phyloP scores from a whole-genome alignment of 2,329 filamentous ascomycete genomes.

The Fusarium begoniae region DNA sequence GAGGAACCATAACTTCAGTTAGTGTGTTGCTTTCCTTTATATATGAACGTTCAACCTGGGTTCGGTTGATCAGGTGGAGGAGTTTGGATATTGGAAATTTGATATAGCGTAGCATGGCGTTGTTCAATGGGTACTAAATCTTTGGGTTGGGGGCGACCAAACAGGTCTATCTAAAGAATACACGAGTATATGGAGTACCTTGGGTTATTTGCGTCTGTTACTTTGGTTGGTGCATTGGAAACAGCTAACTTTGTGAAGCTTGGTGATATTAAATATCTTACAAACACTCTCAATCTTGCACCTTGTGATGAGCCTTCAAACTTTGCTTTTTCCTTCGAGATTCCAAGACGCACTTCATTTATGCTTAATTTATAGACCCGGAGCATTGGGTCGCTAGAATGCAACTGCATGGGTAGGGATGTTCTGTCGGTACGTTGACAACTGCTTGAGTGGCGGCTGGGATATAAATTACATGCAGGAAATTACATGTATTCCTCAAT shows the following conservation, averaged over 20 bases:
- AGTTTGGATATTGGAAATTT: slow-evolving; percentile 1
- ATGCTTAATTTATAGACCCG: neutral
- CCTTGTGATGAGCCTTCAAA: neutral
- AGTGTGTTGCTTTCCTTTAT: neutral
- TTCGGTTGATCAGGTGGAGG: neutral
- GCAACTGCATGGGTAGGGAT: slow-evolving; percentile 11
- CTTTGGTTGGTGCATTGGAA: neutral
- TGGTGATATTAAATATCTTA: neutral
- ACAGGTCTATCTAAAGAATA: slow-evolving; percentile 1
- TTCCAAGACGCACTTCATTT: neutral
- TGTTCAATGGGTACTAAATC: neutral
- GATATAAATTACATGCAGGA: neutral
- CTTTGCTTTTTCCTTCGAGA: neutral
- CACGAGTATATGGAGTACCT: neutral
- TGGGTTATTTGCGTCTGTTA: neutral
- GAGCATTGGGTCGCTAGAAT: neutral
- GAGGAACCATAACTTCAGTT: neutral
- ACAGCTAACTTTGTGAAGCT: neutral
- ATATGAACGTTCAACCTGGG: neutral
- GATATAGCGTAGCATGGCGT: slow-evolving; percentile 25
- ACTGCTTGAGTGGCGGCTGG: neutral
- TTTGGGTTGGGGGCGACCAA: neutral
- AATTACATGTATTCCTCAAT: neutral
- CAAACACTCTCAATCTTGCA: neutral
- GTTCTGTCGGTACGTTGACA: neutral